A percentile compares a stretch with the other conserved stretches of the same genome.
These are phyloP conservation scores for Globisporangium perplexum DNA, from an alignment of 352 stramenopile species.

Conservation along the genomic window DNA sequence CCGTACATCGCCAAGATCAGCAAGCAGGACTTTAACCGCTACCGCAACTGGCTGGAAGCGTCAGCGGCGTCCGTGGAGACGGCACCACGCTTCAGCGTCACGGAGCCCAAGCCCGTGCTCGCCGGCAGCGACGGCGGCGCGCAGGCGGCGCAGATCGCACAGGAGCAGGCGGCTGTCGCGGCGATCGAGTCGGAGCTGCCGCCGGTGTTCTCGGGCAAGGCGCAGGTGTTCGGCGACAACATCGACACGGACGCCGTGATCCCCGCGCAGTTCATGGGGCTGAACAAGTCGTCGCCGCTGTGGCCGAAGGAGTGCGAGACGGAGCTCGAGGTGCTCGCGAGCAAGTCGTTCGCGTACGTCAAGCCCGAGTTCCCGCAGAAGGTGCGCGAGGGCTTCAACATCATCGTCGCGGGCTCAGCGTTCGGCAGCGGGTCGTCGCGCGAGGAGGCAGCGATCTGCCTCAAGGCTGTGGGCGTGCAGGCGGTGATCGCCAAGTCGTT, in stretches of 20 bases:
- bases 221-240: constrained; percentile 86
- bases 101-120: constrained; percentile 51
- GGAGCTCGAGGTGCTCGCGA: constrained; percentile 70
- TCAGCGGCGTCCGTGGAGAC: constrained; percentile 17
- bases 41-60: constrained; percentile 63
- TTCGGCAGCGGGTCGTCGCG: constrained; percentile 84
- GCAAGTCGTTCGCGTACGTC: constrained; percentile 79
- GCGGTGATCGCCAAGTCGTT: constrained; percentile 83
- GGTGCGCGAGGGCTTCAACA: constrained; percentile 58
- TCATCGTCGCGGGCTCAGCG: constrained; percentile 72
- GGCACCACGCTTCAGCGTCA: constrained; percentile 37
- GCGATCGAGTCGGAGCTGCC: constrained; percentile 19
- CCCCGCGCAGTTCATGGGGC: constrained; percentile 75
- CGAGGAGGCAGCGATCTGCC: constrained; percentile 75
- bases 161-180: constrained; percentile 36
- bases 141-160: constrained; percentile 32
- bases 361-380: constrained; percentile 86
- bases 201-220: constrained; percentile 48
- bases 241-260: constrained; percentile 88
- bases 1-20: constrained; percentile 71
- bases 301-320: constrained; percentile 76
- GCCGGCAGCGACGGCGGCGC: constrained; percentile 13
- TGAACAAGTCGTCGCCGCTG: constrained; percentile 75
- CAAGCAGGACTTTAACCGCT: constrained; percentile 71
- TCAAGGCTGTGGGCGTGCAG: constrained; percentile 77